Evolutionary conservation across 768 basidiomycete genomes (phyloP), one percentile per base, ranked within the genome.

Genomic region (Myochromella boudieri): DNA sequence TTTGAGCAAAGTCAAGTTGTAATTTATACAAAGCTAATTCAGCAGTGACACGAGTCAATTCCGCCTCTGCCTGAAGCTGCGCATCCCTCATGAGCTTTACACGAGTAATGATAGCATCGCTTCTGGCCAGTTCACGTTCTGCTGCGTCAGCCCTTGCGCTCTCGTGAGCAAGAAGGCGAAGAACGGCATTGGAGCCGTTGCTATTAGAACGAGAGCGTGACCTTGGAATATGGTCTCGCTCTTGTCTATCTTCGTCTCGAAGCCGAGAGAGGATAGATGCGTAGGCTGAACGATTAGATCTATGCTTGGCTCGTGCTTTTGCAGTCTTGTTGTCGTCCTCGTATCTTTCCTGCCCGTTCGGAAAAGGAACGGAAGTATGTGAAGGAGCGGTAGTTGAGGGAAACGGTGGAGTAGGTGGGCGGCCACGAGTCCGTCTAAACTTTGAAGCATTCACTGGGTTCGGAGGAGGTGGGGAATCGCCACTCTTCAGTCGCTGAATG

Each of bases 1-100:
- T 68, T 53, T 84, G 81, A 12, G 84, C 83, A 26, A 73, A 66
- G 14, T 79, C 76, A 21, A 83, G 62, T 67, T 83, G 80, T 1
- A 77, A 39, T 57, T 80, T 83, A 57, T 82, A 85, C 43, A 82
- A 43, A 38, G 67, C 64, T 37, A 84, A 57, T 51, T 85, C 83
- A 25, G 80, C 72, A 59, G 63, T 42, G 54, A 69, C 52, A 4
- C 56, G 60, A 3, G 57, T 42, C 7, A 74, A 49, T 6, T 68
- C 66, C 24, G 57, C 54, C 25, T 72, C 65, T 6, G 68, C 37
- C 31, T 51, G 48, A 2, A 53, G 38, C 33, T 66, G 64, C 17
- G 63, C 65, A 39, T 68, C 64, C 32, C 61, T 62, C 2, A 65
- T 59, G 11, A 53, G 60, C 37, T 58, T 64, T 33, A 74, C 58